These are phyloP conservation scores for Cystobasidium onofrii DNA, from an alignment of 768 basidiomycete species.

Conservation along the genomic window DNA sequence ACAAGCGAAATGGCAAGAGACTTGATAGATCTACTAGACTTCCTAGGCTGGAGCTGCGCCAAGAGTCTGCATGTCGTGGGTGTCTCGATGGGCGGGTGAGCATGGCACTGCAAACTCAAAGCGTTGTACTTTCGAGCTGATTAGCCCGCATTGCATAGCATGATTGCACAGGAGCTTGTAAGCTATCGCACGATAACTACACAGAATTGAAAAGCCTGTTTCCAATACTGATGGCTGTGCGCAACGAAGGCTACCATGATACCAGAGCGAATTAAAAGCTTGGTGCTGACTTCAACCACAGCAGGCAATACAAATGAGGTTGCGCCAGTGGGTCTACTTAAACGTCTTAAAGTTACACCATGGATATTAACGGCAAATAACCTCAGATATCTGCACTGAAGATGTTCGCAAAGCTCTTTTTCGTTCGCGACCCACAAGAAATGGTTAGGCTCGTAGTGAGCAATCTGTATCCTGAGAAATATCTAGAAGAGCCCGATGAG, in stretches of 20 bases:
- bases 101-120: too few relatives aligned
- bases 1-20: conserved; percentile 38
- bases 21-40: conserved; percentile 34
- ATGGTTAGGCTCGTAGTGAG: conserved; percentile 31
- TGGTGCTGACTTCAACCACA: conserved; percentile 36
- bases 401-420: conserved; percentile 16
- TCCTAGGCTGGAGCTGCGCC: conserved; percentile 29
- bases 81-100: conserved; percentile 36
- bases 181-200: neutral
- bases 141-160: conserved; percentile 11
- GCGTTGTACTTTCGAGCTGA: too few relatives aligned
- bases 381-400: conserved; percentile 5
- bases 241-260: conserved; percentile 33
- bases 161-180: conserved; percentile 39
- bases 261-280: conserved; percentile 28
- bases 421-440: conserved; percentile 19
- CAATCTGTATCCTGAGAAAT: conserved; percentile 35
- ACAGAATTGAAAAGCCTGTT: too few relatives aligned
- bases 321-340: conserved; percentile 15
- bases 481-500: conserved; percentile 19
- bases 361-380: too few relatives aligned
- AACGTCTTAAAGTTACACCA: too few relatives aligned
- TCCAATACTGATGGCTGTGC: neutral
- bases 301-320: conserved; percentile 8
- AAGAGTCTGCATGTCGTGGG: conserved; percentile 32